Evolutionary conservation across 371 early-diverging fungal species (phyloP), one percentile per base, ranked within the genome.

Genomic region (Mortierella sp.): DNA sequence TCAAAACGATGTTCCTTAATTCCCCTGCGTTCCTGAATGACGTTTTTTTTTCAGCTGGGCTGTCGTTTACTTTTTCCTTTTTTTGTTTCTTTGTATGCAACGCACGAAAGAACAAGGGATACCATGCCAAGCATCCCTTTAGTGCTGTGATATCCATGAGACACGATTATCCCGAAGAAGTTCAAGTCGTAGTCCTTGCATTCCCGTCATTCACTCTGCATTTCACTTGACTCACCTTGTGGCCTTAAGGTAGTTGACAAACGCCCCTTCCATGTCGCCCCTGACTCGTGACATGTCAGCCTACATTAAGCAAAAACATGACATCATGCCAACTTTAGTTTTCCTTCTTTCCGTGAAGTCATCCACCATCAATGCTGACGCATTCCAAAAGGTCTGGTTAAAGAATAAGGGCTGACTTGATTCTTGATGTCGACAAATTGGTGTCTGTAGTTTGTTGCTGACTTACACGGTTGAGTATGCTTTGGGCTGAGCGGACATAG

Each of bases 211-310:
- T 19, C 6, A 23, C 21, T 24, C 39, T 23, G 30, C 24, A 21
- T 21, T 50, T n/a, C n/a, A 37, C 30, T 34, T 32, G 39, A 71
- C 79, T 72, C 80, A 85, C 85, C 58, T 66, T 72, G 79, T 76
- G 30, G 81, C 82, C 62, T 78, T 83, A 50, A 84, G 56, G 34
- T 80, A 84, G 41, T 59, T 52, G n/a, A 82, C 66, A 66, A 82
- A 86, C 14, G 86, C 83, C 34, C 28, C 66, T 34, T 84, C 86
- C 53, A 80, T 50, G 15, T 86, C 78, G 21, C 81, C 83, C 2
- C 65, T 46, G 19, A 50, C 55, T 17, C 72, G 48, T 23, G 72
- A 71, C 2, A 32, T 28, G 23, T 82, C 78, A 23, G 75, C 85
- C 85, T 84, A 67, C 44, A 15, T 3, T 37, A 12, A 6, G 6